Evolutionary conservation across 768 basidiomycete species (phyloP).

Genomic region (Gymnopilus junonius): DNA sequence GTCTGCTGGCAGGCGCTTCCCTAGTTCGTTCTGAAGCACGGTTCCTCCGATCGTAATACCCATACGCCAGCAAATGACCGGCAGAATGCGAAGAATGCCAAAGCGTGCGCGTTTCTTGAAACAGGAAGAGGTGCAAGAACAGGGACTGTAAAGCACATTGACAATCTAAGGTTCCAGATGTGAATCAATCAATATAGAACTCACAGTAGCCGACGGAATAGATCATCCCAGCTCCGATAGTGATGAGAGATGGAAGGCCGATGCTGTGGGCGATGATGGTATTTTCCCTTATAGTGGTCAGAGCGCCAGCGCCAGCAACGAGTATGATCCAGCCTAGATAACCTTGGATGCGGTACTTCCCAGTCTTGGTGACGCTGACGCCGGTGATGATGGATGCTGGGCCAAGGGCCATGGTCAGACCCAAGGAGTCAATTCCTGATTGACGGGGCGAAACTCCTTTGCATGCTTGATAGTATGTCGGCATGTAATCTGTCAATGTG

Average conservation of each 20-base stretch:
- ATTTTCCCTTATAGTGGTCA: too few species aligned
- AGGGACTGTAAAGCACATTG: too few species aligned
- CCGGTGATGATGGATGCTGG: slow-evolving; percentile 6
- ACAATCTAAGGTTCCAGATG: too few species aligned
- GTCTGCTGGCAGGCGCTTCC: background rate
- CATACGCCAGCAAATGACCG: slow-evolving; percentile 7
- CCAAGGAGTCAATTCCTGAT: slow-evolving; percentile 4
- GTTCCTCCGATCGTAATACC: slow-evolving; percentile 6
- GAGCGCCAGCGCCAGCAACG: too few species aligned
- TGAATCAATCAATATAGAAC: too few species aligned
- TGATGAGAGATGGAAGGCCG: background rate
- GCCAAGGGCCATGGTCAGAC: background rate
- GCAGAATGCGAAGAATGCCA: slow-evolving; percentile 12
- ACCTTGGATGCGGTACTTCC: slow-evolving; percentile 2
- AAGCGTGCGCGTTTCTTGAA: slow-evolving; percentile 2
- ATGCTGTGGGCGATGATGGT: slow-evolving; percentile 5
- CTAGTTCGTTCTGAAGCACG: slow-evolving; percentile 4
- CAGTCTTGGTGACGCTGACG: background rate
- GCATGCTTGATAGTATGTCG: slow-evolving; percentile 6
- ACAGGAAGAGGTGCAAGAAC: slow-evolving; percentile 9
- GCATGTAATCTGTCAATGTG: slow-evolving; percentile 2
- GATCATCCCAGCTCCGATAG: slow-evolving; percentile 1
- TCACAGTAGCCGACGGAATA: too few species aligned
- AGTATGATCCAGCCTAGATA: slow-evolving; percentile 6
- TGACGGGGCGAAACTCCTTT: background rate